Evolutionary conservation across 306 rosid species (phyloP), one percentile per base, ranked within the genome.

Genomic region (Mimosa pudica): DNA sequence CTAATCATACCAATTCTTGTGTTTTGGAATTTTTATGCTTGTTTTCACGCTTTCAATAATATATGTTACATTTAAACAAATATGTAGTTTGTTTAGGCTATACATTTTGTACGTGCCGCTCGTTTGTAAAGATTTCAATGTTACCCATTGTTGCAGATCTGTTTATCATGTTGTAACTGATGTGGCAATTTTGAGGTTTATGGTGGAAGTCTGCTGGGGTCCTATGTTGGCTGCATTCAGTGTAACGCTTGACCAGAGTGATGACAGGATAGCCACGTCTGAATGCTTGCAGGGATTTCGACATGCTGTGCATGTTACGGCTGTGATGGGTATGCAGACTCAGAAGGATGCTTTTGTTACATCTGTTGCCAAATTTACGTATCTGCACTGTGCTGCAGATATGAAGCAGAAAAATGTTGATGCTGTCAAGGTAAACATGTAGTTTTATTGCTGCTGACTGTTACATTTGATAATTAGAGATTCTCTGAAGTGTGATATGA

Each of bases 121-220:
- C 75, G 45, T 61, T 48, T 82, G 42, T 75, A 73, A 70, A 64
- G 60, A 80, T 84, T 84, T 70, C 74, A 63, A 79, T 74, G 67
- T 70, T 73, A 17, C 76, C 57, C 82, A 55, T 67, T 82, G 58
- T 78, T 84, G 89, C 96, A 96, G 99, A 87, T 90, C 98, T 74
- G 87, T 88, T 33, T 96, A 93, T 89, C 97, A 92, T 84, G 87
- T 91, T 77, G 95, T 95, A 80, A 90, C 97, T 20, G 98, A 95
- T 81, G 97, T 90, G 66, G 89, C 97, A 49, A 96, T 96, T 86
- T 87, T 96, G 87, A 96, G 99, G 86, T 96, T 96, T 85, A 96
- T 96, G 98, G 94, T 90, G 62, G 99, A 96, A 88, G 99, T 89
- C 52, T 96, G 97, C 88, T 96, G 99, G 99, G 98, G 98, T 77